Percentiles rank a stretch among this genome's conserved stretches.
These are phyloP conservation scores for Gliomastix tumulicola DNA, from an alignment of 2,329 filamentous ascomycete species.

Conservation along the genomic window DNA sequence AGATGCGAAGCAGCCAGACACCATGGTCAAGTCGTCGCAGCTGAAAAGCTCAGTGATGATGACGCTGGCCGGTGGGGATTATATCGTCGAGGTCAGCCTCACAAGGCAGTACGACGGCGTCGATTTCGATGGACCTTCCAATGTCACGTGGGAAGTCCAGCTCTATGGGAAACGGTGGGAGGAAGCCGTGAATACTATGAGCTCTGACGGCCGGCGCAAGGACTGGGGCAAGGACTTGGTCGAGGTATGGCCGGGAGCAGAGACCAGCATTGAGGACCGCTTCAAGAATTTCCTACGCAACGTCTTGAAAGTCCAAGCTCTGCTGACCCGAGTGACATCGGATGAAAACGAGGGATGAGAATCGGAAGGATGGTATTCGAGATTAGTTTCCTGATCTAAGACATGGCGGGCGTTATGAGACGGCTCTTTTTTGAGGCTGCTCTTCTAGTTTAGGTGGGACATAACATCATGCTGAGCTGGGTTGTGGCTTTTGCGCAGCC, in stretches of 20 bases:
- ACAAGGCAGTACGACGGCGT: slow-evolving; percentile 17
- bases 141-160: slow-evolving; percentile 20
- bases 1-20: neutral
- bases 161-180: slow-evolving; percentile 27
- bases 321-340: too few species aligned
- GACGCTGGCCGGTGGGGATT: slow-evolving; percentile 20
- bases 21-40: slow-evolving; percentile 9
- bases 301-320: slow-evolving; percentile 21
- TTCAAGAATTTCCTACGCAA: slow-evolving; percentile 19
- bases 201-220: slow-evolving; percentile 13
- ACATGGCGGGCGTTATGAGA: too few species aligned
- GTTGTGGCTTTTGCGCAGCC: slow-evolving; percentile 17
- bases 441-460: too few species aligned
- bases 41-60: slow-evolving; percentile 18
- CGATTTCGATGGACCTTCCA: slow-evolving; percentile 7
- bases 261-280: slow-evolving; percentile 13
- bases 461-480: too few species aligned
- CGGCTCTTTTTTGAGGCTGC: too few species aligned
- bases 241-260: slow-evolving; percentile 22
- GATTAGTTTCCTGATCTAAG: too few species aligned
- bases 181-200: slow-evolving; percentile 21
- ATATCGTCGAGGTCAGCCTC: slow-evolving; percentile 22
- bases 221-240: slow-evolving; percentile 20
- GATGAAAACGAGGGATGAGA: too few species aligned
- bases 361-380: too few species aligned